These are phyloP conservation scores for Malassezia furfur DNA, from an alignment of 1,284 basidiomycete genomes.

Conservation along the genomic window DNA sequence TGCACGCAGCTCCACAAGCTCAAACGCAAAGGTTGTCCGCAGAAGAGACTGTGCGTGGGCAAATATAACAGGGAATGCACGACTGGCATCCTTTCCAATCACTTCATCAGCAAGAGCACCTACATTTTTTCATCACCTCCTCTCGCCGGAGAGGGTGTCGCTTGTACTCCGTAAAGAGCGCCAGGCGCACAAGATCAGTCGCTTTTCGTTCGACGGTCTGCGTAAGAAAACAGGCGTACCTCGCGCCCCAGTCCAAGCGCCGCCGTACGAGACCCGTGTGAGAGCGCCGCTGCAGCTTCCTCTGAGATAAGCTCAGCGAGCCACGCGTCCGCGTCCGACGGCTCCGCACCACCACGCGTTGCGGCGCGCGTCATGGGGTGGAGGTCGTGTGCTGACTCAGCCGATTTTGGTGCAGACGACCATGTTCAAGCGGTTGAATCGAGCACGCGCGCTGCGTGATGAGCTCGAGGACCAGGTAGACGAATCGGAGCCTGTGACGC, in stretches of 20 bases:
- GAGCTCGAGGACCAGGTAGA: background rate
- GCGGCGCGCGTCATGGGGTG: background rate
- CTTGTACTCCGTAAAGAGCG: constrained; percentile 24
- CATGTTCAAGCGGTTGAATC: constrained; percentile 16
- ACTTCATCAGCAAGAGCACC: background rate
- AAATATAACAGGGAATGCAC: constrained; percentile 24
- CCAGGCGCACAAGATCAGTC: constrained; percentile 24
- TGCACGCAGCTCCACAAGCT: constrained; percentile 25
- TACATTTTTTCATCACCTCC: constrained; percentile 20
- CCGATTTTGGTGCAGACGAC: background rate
- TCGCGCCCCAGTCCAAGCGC: background rate
- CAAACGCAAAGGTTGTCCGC: constrained; percentile 22
- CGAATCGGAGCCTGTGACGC: background rate
- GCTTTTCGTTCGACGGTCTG: constrained; percentile 19
- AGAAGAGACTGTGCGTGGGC: constrained; percentile 18
- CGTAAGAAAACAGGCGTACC: constrained; percentile 1
- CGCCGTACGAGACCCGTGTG: background rate
- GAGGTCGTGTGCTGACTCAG: background rate
- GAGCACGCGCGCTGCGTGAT: constrained; percentile 3
- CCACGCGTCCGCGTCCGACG: constrained; percentile 4
- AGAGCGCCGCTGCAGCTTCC: background rate
- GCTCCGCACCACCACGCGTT: background rate
- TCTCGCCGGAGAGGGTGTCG: constrained; percentile 17
- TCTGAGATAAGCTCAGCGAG: background rate
- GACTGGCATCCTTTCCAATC: constrained; percentile 18